Evolutionary conservation across 345 rosid genomes (phyloP).

Genomic region (Populus simonii): DNA sequence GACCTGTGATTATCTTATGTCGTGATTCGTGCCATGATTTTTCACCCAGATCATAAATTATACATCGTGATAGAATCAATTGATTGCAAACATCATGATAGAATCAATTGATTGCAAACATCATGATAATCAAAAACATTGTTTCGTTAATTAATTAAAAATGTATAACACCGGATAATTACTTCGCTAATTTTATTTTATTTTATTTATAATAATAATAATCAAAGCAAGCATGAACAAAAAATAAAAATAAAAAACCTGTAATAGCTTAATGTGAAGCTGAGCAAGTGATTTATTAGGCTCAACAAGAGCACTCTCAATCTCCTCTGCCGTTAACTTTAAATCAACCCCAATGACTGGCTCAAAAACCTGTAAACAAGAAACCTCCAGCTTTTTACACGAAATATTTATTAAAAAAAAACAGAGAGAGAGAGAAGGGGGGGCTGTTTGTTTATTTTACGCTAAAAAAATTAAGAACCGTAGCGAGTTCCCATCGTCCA

Average conservation of each 20-base stretch:
- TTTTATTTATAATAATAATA: not conserved
- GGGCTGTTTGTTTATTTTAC: conserved; percentile 28
- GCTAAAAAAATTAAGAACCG: conserved; percentile 72
- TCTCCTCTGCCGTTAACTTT: conserved; percentile 69
- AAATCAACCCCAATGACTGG: conserved; percentile 50
- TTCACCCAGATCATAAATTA: not conserved
- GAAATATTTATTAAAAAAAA: not conserved
- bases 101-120: too few species aligned
- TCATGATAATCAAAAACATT: too few species aligned
- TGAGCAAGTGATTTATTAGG: conserved; percentile 47
- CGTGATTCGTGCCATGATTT: not conserved
- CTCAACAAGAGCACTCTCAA: conserved; percentile 62
- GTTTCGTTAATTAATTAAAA: not conserved
- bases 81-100: too few species aligned
- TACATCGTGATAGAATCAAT: not conserved
- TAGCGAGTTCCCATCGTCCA: conserved; percentile 86
- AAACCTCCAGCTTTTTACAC: not conserved
- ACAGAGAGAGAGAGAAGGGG: not conserved
- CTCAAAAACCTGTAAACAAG: conserved; percentile 54
- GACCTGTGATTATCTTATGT: not conserved
- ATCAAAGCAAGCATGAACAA: not conserved
- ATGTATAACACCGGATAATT: not conserved
- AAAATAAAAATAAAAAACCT: conserved; percentile 41
- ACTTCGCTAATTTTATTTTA: not conserved
- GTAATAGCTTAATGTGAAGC: conserved; percentile 66